These are phyloP conservation scores for Fraxinus anomala DNA, from an alignment of 257 asterid species.

Conservation along the genomic window DNA sequence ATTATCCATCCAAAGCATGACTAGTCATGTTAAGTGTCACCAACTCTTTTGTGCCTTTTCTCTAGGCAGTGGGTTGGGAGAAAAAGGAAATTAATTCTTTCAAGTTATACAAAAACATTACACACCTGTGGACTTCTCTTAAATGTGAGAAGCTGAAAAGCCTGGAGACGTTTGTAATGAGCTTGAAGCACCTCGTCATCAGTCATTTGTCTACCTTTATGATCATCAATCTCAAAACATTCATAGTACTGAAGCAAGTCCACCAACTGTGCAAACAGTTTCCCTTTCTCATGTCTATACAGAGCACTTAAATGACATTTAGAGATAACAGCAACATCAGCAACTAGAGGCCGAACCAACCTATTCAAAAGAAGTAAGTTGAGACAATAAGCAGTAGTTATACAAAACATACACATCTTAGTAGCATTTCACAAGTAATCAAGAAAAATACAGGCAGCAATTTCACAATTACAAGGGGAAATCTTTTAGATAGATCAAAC, in stretches of 20 bases:
- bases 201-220: constrained; percentile 92
- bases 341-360: constrained; percentile 84
- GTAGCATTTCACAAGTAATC: constrained; percentile 1
- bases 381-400: constrained; percentile 17
- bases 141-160: constrained; percentile 86
- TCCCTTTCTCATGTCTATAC: constrained; percentile 84
- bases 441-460: constrained; percentile 1
- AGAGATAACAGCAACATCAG: constrained; percentile 94
- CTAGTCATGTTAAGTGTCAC: constrained; percentile 1
- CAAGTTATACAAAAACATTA: not conserved
- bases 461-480: not conserved
- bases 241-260: constrained; percentile 97
- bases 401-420: constrained; percentile 10
- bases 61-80: not conserved
- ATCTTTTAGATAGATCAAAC: not conserved
- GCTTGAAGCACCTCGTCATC: constrained; percentile 96
- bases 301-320: constrained; percentile 94
- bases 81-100: not conserved
- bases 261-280: constrained; percentile 90
- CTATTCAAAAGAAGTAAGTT: constrained; percentile 42
- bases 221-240: constrained; percentile 93
- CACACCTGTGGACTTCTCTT: constrained; percentile 84
- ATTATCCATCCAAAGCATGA: not conserved
- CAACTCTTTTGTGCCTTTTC: not conserved
- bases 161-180: constrained; percentile 90